phyloP scores from a whole-genome alignment of 2,329 filamentous ascomycete species.

The Botrytis paeoniae region DNA sequence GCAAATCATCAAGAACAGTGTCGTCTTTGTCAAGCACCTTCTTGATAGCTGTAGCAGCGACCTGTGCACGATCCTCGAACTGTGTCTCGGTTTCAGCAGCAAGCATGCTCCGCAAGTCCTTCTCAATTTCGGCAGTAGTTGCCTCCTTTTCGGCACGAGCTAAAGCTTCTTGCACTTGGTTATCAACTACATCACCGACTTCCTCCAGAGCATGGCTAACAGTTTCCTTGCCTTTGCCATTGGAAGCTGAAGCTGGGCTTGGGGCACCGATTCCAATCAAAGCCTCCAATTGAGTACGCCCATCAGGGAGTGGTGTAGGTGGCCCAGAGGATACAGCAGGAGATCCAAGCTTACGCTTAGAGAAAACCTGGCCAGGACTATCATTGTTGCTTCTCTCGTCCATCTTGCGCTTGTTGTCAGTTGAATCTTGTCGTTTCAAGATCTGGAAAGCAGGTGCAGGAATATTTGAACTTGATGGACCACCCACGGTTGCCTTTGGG shows the following conservation, averaged over 20 bases:
- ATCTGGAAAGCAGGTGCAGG: conserved; percentile 36
- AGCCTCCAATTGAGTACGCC: conserved; percentile 41
- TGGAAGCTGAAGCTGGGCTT: background rate
- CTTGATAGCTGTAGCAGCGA: conserved; percentile 49
- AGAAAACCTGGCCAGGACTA: conserved; percentile 30
- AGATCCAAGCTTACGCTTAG: conserved; percentile 34
- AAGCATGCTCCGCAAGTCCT: conserved; percentile 49
- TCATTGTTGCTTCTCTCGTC: conserved; percentile 31
- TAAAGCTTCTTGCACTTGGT: conserved; percentile 45
- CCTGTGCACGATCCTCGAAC: conserved; percentile 49
- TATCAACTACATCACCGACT: conserved; percentile 10
- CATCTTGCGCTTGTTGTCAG: conserved; percentile 35
- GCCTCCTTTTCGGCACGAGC: conserved; percentile 49
- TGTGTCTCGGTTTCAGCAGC: conserved; percentile 53
- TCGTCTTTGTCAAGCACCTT: conserved; percentile 54
- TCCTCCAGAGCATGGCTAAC: conserved; percentile 59
- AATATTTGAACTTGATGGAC: conserved; percentile 40
- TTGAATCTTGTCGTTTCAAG: conserved; percentile 35
- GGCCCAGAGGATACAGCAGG: conserved; percentile 30
- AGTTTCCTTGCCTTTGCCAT: conserved; percentile 52
- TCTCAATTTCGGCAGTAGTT: conserved; percentile 47
- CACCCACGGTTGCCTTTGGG: conserved; percentile 42
- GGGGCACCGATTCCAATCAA: conserved; percentile 36
- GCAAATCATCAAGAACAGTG: conserved; percentile 54
- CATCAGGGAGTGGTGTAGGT: conserved; percentile 34